Evolutionary conservation across 306 rosid species (phyloP).

Genomic region (Medicago lupulina): DNA sequence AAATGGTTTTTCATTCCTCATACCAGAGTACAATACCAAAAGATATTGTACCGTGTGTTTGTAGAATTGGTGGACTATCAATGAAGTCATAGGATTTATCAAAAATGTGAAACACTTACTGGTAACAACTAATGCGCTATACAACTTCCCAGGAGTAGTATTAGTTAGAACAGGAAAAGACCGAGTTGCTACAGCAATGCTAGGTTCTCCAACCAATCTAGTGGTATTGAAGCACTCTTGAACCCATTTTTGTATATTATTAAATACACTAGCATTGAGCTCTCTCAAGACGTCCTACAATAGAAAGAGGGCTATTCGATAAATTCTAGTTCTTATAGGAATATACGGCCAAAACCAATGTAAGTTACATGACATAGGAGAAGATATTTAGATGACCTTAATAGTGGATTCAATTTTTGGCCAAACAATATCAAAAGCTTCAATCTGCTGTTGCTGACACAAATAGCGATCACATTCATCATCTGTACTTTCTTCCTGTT

Average conservation of each 20-base stretch:
- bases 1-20: slow-evolving; percentile 11
- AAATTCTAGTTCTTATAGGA: slow-evolving; percentile 17
- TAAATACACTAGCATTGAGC: slow-evolving; percentile 62
- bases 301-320: slow-evolving; percentile 19
- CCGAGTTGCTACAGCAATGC: slow-evolving; percentile 56
- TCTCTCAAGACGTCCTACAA: slow-evolving; percentile 71
- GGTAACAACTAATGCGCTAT: slow-evolving; percentile 71
- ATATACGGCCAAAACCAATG: slow-evolving; percentile 7
- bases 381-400: slow-evolving; percentile 54
- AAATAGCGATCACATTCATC: slow-evolving; percentile 43
- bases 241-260: slow-evolving; percentile 72
- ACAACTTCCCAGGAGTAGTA: slow-evolving; percentile 56
- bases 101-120: slow-evolving; percentile 59
- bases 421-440: slow-evolving; percentile 71
- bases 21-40: slow-evolving; percentile 25
- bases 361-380: neutral
- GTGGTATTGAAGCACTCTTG: slow-evolving; percentile 59
- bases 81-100: slow-evolving; percentile 18
- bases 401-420: slow-evolving; percentile 70
- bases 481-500: slow-evolving; percentile 42
- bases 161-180: slow-evolving; percentile 65
- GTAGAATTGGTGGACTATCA: slow-evolving; percentile 32
- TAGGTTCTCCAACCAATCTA: slow-evolving; percentile 53
- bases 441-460: slow-evolving; percentile 49
- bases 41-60: slow-evolving; percentile 25